Evolutionary conservation across 2,329 filamentous ascomycete genomes (phyloP).

Genomic region (Aspergillus viridinutans): DNA sequence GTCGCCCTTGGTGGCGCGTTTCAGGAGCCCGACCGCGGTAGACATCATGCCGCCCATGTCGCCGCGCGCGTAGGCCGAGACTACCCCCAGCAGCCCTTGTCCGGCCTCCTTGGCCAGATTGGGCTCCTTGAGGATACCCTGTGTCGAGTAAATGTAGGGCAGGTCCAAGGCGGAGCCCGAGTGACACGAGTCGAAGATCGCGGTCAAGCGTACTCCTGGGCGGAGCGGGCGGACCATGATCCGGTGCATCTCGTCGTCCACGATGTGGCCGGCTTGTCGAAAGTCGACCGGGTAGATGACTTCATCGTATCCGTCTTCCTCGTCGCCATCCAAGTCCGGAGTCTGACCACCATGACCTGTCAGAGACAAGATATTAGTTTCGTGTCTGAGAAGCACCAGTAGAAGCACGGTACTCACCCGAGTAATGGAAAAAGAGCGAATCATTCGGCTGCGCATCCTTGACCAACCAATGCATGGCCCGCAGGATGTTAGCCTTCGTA

Average conservation of each 20-base stretch:
- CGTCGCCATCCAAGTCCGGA: constrained; percentile 68
- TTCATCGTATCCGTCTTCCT: constrained; percentile 73
- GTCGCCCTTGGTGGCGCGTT: constrained; percentile 78
- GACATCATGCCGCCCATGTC: constrained; percentile 78
- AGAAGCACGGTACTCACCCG: constrained; percentile 53
- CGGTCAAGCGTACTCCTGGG: constrained; percentile 73
- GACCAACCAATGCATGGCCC: constrained; percentile 97
- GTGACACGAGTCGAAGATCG: constrained; percentile 67
- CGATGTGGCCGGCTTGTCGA: constrained; percentile 64
- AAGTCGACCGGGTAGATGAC: constrained; percentile 77
- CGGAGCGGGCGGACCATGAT: constrained; percentile 73
- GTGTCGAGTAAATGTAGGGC: constrained; percentile 64
- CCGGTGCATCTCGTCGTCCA: constrained; percentile 74
- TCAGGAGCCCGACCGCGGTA: constrained; percentile 78
- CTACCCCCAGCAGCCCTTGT: constrained; percentile 60
- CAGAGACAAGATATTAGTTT: background rate
- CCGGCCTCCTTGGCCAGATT: constrained; percentile 65
- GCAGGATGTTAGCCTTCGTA: constrained; percentile 88
- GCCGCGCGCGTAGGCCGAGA: constrained; percentile 75
- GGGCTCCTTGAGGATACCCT: constrained; percentile 65
- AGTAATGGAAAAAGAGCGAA: constrained; percentile 96
- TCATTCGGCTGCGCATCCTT: constrained; percentile 91
- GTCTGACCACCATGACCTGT: constrained; percentile 72
- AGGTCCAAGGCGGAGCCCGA: constrained; percentile 64
- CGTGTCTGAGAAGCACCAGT: constrained; percentile 5